Percentiles rank a stretch among this genome's conserved stretches.
These are phyloP conservation scores for Sporothrix inflata DNA, from an alignment of 2,329 filamentous ascomycete species.

Conservation along the genomic window DNA sequence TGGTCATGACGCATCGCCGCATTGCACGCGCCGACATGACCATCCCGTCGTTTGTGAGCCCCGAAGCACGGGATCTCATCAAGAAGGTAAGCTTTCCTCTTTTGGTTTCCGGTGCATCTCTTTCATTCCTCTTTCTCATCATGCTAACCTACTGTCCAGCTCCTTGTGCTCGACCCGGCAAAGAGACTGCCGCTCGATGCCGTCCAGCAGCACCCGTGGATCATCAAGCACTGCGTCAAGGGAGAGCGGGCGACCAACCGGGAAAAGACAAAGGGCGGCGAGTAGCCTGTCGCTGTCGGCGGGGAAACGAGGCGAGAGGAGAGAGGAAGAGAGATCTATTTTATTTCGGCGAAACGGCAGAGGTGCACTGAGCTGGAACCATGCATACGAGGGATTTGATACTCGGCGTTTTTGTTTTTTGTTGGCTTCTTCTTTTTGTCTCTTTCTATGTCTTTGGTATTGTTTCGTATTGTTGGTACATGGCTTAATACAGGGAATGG, in stretches of 20 bases:
- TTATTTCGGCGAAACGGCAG: conserved; percentile 17
- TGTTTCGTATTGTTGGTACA: conserved; percentile 19
- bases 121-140: not conserved
- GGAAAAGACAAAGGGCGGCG: conserved; percentile 49
- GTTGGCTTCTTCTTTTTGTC: conserved; percentile 21
- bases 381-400: conserved; percentile 23
- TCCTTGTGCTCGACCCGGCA: conserved; percentile 89
- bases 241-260: conserved; percentile 57
- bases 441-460: conserved; percentile 5
- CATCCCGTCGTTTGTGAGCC: conserved; percentile 84
- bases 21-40: conserved; percentile 92
- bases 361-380: conserved; percentile 13
- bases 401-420: conserved; percentile 22
- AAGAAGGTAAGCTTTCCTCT: conserved; percentile 69
- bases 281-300: not conserved
- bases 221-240: conserved; percentile 87
- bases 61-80: conserved; percentile 89
- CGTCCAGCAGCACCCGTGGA: conserved; percentile 91
- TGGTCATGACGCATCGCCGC: conserved; percentile 88
- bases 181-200: conserved; percentile 90
- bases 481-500: conserved; percentile 20
- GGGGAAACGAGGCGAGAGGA: no score
- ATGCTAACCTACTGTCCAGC: conserved; percentile 49
- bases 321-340: not conserved
- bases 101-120: not conserved